These are phyloP conservation scores for Parachlorella kessleri DNA, from an alignment of 139 green algal genomes.

Conservation along the genomic window DNA sequence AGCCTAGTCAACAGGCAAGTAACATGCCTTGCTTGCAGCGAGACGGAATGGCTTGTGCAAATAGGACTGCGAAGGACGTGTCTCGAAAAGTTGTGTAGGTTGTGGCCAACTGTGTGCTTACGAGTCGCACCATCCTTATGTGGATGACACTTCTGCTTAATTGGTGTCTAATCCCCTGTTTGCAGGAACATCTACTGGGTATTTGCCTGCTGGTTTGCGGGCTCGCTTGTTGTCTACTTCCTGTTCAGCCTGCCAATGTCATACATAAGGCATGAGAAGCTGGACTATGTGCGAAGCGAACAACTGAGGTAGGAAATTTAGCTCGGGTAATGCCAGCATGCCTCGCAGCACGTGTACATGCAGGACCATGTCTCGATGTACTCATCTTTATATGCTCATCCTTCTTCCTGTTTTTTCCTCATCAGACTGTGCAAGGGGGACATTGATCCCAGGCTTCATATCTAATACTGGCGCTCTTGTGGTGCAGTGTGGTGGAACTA, in stretches of 20 bases:
- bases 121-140: no score
- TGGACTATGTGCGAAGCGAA: conserved; percentile 5
- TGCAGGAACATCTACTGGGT: conserved; percentile 7
- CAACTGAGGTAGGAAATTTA: conserved; percentile 11
- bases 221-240: conserved; percentile 26
- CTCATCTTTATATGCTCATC: neutral
- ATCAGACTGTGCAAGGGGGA: no score
- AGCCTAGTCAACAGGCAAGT: neutral
- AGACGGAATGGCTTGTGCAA: no score
- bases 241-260: conserved; percentile 40
- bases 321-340: neutral
- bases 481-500: conserved; percentile 28
- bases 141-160: no score
- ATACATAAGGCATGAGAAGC: conserved; percentile 36
- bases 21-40: no score
- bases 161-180: no score
- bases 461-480: no score
- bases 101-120: no score
- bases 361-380: neutral
- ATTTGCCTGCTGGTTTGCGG: neutral
- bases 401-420: neutral
- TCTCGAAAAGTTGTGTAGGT: no score
- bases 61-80: no score
- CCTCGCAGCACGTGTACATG: neutral
- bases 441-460: no score